phyloP scores from a whole-genome alignment of 208 protist species.

The Acanthamoeba rhysodes region DNA sequence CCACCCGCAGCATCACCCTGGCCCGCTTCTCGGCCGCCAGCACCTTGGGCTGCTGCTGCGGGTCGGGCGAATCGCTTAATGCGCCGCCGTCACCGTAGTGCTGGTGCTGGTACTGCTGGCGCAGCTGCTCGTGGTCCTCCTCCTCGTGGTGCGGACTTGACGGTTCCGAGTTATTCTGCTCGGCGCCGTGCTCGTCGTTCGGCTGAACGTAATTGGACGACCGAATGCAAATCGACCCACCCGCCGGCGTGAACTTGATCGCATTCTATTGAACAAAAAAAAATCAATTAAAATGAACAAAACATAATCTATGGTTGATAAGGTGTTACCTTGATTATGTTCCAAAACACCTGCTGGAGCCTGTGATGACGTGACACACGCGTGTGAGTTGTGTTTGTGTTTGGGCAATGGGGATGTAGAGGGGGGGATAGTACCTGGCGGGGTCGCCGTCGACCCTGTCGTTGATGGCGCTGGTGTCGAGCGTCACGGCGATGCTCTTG shows the following conservation, averaged over 20 bases:
- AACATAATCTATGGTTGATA: too few species aligned
- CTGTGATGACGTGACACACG: too few species aligned
- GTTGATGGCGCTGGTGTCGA: too few species aligned
- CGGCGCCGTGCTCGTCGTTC: too few species aligned
- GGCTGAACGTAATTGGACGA: not conserved
- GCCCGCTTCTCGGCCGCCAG: too few species aligned
- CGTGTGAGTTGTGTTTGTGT: too few species aligned
- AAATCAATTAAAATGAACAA: not conserved
- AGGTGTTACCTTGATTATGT: not conserved
- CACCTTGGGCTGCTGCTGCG: too few species aligned
- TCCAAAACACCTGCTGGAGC: constrained; percentile 13
- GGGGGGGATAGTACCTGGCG: not conserved
- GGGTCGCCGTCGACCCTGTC: not conserved
- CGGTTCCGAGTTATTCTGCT: too few species aligned
- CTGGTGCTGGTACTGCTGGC: too few species aligned
- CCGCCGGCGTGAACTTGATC: constrained; percentile 63
- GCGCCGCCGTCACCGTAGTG: not conserved
- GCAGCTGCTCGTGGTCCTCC: not conserved
- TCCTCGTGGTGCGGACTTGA: too few species aligned
- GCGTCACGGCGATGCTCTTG: not conserved
- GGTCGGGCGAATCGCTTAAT: not conserved
- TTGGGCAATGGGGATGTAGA: too few species aligned
- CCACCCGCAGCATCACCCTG: not conserved
- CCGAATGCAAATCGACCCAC: not conserved
- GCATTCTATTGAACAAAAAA: not conserved